Evolutionary conservation across 129 eudicot genomes (phyloP).

Genomic region (Arctium lappa): DNA sequence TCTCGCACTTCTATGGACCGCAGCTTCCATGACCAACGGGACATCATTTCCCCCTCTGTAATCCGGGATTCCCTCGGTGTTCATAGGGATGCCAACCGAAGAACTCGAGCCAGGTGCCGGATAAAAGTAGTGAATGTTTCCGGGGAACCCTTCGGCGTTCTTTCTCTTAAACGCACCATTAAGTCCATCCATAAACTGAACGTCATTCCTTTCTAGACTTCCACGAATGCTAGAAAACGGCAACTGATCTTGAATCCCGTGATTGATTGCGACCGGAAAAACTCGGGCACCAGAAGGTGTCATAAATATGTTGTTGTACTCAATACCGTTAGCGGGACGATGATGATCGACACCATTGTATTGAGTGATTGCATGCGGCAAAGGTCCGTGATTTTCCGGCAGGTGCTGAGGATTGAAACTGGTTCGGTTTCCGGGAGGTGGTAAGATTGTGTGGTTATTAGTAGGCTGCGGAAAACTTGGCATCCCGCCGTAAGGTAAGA

Average conservation of each 20-base stretch:
- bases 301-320: constrained; percentile 30
- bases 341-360: constrained; percentile 45
- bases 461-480: constrained; percentile 53
- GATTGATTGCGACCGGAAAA: constrained; percentile 54
- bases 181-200: constrained; percentile 46
- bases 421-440: constrained; percentile 44
- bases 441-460: constrained; percentile 43
- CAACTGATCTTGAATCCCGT: constrained; percentile 53
- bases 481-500: constrained; percentile 40
- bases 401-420: constrained; percentile 49
- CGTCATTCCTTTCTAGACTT: constrained; percentile 35
- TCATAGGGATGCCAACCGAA: constrained; percentile 46
- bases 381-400: constrained; percentile 54
- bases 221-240: constrained; percentile 51
- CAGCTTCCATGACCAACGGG: constrained; percentile 38
- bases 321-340: constrained; percentile 19
- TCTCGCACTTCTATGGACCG: constrained; percentile 40
- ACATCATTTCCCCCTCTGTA: constrained; percentile 37
- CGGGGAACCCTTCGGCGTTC: constrained; percentile 47
- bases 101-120: constrained; percentile 64
- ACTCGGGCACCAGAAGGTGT: constrained; percentile 54
- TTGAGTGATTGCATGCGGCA: constrained; percentile 49
- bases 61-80: constrained; percentile 27
- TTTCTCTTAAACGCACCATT: constrained; percentile 61
- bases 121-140: constrained; percentile 42